phyloP scores from a whole-genome alignment of 345 rosid genomes.

The Psidium guajava region DNA sequence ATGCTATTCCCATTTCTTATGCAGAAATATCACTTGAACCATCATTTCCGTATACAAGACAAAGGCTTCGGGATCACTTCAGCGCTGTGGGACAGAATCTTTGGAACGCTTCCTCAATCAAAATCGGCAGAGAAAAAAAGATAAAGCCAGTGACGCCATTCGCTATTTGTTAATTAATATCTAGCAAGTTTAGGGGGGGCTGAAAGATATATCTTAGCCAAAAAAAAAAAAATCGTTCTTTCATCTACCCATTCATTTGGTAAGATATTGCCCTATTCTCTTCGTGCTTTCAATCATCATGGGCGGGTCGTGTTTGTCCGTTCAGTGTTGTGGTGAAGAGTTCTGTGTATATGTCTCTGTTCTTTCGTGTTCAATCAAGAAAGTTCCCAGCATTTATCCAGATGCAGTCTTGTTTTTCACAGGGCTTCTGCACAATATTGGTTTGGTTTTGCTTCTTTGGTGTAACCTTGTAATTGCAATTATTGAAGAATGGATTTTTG shows the following conservation, averaged over 20 bases:
- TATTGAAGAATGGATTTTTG: background rate
- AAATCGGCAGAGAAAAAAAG: constrained; percentile 22
- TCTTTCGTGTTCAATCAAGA: background rate
- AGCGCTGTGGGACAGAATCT: constrained; percentile 74
- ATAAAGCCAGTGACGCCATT: background rate
- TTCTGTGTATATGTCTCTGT: background rate
- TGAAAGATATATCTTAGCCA: background rate
- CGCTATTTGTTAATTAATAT: background rate
- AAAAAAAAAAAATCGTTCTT: background rate
- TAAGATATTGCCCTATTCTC: background rate
- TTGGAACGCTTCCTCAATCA: constrained; percentile 66
- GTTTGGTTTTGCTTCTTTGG: background rate
- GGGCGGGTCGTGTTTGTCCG: background rate
- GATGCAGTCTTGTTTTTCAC: background rate
- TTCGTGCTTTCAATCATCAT: background rate
- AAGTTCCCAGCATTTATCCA: background rate
- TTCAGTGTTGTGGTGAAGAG: background rate
- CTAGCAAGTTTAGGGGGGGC: background rate
- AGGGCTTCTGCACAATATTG: background rate
- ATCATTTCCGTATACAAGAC: constrained; percentile 82
- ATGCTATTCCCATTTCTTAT: background rate
- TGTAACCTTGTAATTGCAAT: background rate
- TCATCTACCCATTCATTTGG: background rate
- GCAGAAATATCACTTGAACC: constrained; percentile 94
- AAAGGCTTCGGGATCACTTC: constrained; percentile 93